A percentile compares a stretch with the other conserved stretches of the same genome.
Conservation (phyloP, 768 basidiomycete species). For the Inosperma sp. region DNA sequence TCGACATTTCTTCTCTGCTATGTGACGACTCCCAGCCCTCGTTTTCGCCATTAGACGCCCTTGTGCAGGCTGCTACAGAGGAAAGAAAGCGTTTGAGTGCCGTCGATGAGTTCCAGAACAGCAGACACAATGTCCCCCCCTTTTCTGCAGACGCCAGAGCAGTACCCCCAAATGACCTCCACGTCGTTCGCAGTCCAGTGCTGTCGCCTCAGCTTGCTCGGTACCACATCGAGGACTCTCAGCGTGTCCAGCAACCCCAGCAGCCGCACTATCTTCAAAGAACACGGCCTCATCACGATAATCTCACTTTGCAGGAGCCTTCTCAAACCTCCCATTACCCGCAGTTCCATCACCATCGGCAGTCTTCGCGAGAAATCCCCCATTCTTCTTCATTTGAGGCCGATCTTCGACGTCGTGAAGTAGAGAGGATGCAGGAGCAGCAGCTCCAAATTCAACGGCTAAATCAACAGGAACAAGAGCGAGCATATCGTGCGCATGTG, state of each 20-base stretch:
- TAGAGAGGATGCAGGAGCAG: constrained; percentile 2
- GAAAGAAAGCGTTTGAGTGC: constrained; percentile 51
- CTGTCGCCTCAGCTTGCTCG: constrained; percentile 7
- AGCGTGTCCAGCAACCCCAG: constrained; percentile 12
- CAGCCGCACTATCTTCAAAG: constrained; percentile 22
- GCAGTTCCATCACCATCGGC: constrained; percentile 15
- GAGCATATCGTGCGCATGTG: constrained; percentile 8
- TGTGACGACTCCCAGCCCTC: constrained; percentile 45
- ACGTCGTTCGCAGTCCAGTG: background rate
- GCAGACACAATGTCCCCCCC: constrained; percentile 1
- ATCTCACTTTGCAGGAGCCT: too few relatives aligned
- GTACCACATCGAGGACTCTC: constrained; percentile 6
- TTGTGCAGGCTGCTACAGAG: constrained; percentile 67
- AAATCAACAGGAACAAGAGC: constrained; percentile 10
- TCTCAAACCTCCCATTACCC: too few relatives aligned
- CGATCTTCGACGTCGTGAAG: constrained; percentile 13
- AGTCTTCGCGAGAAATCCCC: constrained; percentile 5
- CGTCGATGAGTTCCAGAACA: constrained; percentile 15
- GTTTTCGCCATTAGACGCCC: constrained; percentile 49
- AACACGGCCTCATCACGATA: constrained; percentile 1
- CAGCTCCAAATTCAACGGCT: constrained; percentile 7
- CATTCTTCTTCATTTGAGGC: background rate
- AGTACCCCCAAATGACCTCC: background rate
- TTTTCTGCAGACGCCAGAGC: constrained; percentile 1
- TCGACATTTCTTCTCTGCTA: constrained; percentile 73